phyloP scores from a whole-genome alignment of 805 yeast genomes.

The Candida maris region DNA sequence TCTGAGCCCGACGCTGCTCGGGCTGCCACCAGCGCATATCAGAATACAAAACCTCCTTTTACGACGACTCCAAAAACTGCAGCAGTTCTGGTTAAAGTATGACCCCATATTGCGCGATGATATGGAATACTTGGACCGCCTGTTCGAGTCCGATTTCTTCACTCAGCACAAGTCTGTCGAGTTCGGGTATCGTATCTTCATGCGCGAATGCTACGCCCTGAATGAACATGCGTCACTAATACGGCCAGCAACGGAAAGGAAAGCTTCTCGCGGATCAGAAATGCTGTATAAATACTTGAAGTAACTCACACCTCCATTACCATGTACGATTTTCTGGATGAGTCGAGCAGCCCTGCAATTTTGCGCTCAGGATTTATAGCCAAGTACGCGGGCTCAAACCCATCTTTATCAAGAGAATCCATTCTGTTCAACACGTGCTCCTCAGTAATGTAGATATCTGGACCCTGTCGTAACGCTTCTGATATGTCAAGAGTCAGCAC shows the following conservation, averaged over 20 bases:
- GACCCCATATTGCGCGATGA: conserved; percentile 19
- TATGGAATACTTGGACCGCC: conserved; percentile 14
- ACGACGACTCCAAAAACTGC: conserved; percentile 13
- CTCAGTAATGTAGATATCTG: conserved; percentile 5
- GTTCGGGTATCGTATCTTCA: conserved; percentile 17
- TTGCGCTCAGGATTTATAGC: conserved; percentile 30
- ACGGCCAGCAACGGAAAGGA: conserved; percentile 5
- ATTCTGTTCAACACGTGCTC: conserved; percentile 8
- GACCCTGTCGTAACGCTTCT: neutral
- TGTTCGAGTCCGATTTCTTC: conserved; percentile 5
- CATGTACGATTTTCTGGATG: conserved; percentile 36
- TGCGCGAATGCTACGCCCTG: conserved; percentile 10
- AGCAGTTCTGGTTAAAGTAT: conserved; percentile 8
- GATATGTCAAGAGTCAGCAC: too few species aligned
- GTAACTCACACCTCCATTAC: conserved; percentile 27
- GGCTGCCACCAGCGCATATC: conserved; percentile 18
- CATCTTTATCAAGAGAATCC: conserved; percentile 5
- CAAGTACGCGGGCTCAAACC: conserved; percentile 30
- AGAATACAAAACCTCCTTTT: conserved; percentile 18
- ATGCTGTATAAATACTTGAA: conserved; percentile 6
- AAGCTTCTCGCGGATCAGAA: conserved; percentile 10
- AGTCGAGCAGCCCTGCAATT: conserved; percentile 40
- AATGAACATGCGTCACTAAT: conserved; percentile 14
- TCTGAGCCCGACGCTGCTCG: conserved; percentile 20
- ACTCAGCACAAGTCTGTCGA: conserved; percentile 1